Evolutionary conservation across 2,329 filamentous ascomycete genomes (phyloP).

Genomic region (Diaporthe citriasiana): DNA sequence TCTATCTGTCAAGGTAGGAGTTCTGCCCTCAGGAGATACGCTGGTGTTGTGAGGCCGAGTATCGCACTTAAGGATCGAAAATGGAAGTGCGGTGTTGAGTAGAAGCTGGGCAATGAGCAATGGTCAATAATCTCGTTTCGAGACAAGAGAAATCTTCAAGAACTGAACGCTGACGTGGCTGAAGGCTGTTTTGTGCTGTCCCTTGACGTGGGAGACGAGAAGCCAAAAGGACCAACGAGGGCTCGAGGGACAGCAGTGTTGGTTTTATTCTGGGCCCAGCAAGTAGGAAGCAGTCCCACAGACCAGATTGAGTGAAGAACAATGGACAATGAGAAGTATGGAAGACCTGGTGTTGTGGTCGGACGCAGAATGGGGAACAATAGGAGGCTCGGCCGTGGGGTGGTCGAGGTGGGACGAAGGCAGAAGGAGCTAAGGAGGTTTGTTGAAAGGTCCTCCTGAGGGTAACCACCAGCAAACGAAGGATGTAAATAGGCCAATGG

Average conservation of each 20-base stretch:
- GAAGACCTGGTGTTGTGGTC: background rate
- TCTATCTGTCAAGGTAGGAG: background rate
- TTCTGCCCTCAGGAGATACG: background rate
- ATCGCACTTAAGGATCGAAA: background rate
- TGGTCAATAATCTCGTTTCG: background rate
- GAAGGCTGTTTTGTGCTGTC: background rate
- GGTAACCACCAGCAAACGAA: background rate
- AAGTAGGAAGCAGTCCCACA: background rate
- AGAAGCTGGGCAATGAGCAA: background rate
- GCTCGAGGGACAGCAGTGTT: background rate
- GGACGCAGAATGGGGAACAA: background rate
- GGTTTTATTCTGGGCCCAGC: background rate
- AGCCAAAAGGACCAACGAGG: background rate
- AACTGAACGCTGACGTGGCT: background rate
- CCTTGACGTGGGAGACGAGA: background rate
- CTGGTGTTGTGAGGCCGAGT: background rate
- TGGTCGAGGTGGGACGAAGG: background rate
- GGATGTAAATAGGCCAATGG: background rate
- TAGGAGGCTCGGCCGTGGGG: background rate
- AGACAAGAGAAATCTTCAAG: background rate
- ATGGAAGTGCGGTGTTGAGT: background rate
- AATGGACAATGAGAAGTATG: background rate
- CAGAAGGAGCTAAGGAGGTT: background rate
- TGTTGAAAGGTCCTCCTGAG: slow-evolving; percentile 6
- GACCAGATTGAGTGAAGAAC: background rate